A percentile compares a stretch with the other conserved stretches of the same genome.
Conservation (phyloP, 305 asterid genomes). For the Stenogyne calaminthoides region DNA sequence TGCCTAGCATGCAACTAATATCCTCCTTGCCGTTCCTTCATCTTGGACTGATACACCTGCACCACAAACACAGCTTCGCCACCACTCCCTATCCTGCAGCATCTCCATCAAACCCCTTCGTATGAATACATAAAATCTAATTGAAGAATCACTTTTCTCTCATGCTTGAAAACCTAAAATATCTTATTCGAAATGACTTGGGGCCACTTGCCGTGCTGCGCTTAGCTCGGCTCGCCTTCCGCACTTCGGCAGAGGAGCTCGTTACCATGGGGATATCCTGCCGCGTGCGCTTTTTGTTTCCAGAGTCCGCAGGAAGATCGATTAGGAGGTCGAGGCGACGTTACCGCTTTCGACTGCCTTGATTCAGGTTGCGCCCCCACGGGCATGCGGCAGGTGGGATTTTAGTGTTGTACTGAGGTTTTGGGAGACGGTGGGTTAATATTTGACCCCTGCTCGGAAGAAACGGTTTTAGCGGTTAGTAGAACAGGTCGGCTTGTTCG, state of each 20-base stretch:
- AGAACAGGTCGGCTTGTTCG: constrained; percentile 45
- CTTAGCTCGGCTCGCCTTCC: constrained; percentile 79
- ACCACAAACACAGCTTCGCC: constrained; percentile 71
- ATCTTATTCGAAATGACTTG: constrained; percentile 75
- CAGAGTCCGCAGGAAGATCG: constrained; percentile 56
- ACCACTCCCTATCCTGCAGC: constrained; percentile 77
- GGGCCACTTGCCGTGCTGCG: constrained; percentile 69
- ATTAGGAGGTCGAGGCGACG: constrained; percentile 45
- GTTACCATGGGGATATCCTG: constrained; percentile 49
- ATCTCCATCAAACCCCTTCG: constrained; percentile 55
- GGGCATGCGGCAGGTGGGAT: constrained; percentile 35
- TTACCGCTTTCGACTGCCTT: constrained; percentile 46
- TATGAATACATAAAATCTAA: constrained; percentile 53
- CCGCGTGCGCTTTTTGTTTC: constrained; percentile 40
- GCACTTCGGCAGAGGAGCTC: constrained; percentile 71
- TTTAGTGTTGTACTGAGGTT: constrained; percentile 54
- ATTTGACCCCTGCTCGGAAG: constrained; percentile 48
- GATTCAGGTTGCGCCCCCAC: constrained; percentile 65
- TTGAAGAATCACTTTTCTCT: constrained; percentile 49
- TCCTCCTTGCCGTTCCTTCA: constrained; percentile 67
- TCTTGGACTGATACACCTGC: constrained; percentile 59
- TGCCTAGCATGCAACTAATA: constrained; percentile 62
- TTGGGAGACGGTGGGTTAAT: constrained; percentile 48
- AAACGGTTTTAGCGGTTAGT: constrained; percentile 34
- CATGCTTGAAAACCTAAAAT: constrained; percentile 60